phyloP scores from a whole-genome alignment of 108 stramenopile genomes.

The Cyclotella kingstonii region DNA sequence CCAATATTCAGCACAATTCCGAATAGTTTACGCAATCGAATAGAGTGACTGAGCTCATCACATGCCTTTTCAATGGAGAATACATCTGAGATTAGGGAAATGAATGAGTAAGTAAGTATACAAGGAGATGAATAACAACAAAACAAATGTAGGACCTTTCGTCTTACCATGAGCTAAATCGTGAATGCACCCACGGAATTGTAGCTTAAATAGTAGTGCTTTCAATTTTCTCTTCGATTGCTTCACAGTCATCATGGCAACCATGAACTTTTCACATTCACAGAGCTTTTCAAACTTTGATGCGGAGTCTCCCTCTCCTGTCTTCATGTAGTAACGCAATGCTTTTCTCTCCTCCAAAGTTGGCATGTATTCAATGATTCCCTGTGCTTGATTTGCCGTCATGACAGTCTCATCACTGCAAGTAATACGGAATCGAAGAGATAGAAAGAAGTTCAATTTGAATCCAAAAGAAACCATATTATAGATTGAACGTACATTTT shows the following conservation, averaged over 20 bases:
- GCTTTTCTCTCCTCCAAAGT: slow-evolving; percentile 68
- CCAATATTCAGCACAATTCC: slow-evolving; percentile 90
- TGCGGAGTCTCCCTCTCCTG: slow-evolving; percentile 57
- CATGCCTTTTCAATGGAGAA: slow-evolving; percentile 75
- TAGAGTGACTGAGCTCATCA: slow-evolving; percentile 77
- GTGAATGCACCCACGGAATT: slow-evolving; percentile 73
- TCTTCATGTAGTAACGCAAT: slow-evolving; percentile 75
- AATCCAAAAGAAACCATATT: not conserved
- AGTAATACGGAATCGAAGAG: not conserved
- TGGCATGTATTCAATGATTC: slow-evolving; percentile 87
- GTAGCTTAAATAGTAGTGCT: slow-evolving; percentile 84
- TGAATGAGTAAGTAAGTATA: not conserved
- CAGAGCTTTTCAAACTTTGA: slow-evolving; percentile 77
- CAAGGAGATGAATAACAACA: slow-evolving; percentile 11
- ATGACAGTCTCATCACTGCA: slow-evolving; percentile 56
- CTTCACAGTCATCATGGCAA: slow-evolving; percentile 89
- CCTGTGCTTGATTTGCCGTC: slow-evolving; percentile 80
- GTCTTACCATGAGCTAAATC: slow-evolving; percentile 62
- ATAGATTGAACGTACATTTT: slow-evolving; percentile 32
- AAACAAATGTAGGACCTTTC: not conserved
- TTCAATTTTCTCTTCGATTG: slow-evolving; percentile 80
- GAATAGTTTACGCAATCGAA: slow-evolving; percentile 80
- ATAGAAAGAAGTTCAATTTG: not conserved
- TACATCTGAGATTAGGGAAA: slow-evolving; percentile 7
- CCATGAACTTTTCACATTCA: slow-evolving; percentile 90